Conservation (phyloP, 2,329 filamentous ascomycete species). For the Fusarium illudens region DNA sequence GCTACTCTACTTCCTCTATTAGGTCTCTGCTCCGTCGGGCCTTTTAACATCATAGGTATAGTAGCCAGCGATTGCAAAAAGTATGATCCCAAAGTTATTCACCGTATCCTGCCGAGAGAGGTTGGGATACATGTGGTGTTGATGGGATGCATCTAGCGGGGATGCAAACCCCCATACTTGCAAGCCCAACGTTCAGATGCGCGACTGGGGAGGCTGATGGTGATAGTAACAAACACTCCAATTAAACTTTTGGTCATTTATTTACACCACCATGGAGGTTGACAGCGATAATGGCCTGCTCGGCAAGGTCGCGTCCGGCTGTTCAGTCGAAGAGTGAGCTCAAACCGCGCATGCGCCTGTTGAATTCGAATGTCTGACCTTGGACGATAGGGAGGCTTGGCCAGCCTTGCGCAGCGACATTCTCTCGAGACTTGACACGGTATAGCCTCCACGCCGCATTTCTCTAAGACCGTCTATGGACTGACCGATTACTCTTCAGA, state of each 20-base stretch:
- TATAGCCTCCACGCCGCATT: constrained; percentile 37
- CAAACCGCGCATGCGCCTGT: constrained; percentile 9
- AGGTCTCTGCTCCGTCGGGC: not conserved
- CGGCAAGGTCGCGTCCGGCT: constrained; percentile 59
- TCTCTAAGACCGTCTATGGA: not conserved
- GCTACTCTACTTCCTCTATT: not conserved
- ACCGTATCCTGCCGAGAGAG: not conserved
- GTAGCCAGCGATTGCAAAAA: not conserved
- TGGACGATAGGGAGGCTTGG: constrained; percentile 69
- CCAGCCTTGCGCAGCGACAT: constrained; percentile 71
- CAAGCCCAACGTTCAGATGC: constrained; percentile 41
- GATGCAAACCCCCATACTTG: constrained; percentile 38
- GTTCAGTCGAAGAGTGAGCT: constrained; percentile 64
- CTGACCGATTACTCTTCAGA: constrained; percentile 58
- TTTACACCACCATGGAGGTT: constrained; percentile 58
- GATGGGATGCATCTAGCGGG: constrained; percentile 41
- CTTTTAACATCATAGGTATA: not conserved
- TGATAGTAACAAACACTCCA: not conserved
- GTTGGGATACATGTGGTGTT: not conserved
- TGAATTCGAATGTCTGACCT: constrained; percentile 33
- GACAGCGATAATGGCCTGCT: constrained; percentile 63
- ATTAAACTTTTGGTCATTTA: not conserved
- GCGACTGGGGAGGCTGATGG: constrained; percentile 5
- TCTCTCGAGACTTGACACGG: constrained; percentile 72
- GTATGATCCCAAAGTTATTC: not conserved